phyloP scores from a whole-genome alignment of 768 basidiomycete genomes.

The Tricholoma flavovirens region DNA sequence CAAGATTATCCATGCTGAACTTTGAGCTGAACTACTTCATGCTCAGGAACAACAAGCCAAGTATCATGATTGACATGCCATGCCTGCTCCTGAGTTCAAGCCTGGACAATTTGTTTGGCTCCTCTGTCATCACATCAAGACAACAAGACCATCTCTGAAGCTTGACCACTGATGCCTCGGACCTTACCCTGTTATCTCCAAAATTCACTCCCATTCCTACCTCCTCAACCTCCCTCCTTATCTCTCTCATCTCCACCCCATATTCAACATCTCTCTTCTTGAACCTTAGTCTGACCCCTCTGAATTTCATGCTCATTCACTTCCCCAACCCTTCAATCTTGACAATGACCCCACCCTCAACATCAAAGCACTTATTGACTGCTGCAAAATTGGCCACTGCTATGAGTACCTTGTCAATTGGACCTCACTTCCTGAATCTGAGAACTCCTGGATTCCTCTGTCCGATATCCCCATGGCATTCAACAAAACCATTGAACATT shows the following conservation, averaged over 20 bases:
- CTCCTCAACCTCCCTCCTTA: slow-evolving; percentile 25
- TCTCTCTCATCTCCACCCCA: slow-evolving; percentile 30
- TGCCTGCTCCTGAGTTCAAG: slow-evolving; percentile 23
- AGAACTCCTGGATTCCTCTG: slow-evolving; percentile 31
- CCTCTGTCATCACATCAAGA: slow-evolving; percentile 31
- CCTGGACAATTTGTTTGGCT: slow-evolving; percentile 36
- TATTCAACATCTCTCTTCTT: slow-evolving; percentile 35
- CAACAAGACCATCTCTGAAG: slow-evolving; percentile 34
- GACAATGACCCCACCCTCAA: slow-evolving; percentile 14
- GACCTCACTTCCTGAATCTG: slow-evolving; percentile 18
- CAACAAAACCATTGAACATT: slow-evolving; percentile 27
- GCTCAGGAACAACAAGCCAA: slow-evolving; percentile 22
- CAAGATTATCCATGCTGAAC: slow-evolving; percentile 26
- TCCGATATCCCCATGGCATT: slow-evolving; percentile 26
- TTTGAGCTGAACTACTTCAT: slow-evolving; percentile 27
- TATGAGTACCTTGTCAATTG: slow-evolving; percentile 26
- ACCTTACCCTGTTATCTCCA: slow-evolving; percentile 14
- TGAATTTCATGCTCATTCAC: slow-evolving; percentile 23
- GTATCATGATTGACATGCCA: slow-evolving; percentile 22
- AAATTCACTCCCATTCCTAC: slow-evolving; percentile 19
- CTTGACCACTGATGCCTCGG: slow-evolving; percentile 29
- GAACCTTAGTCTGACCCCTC: slow-evolving; percentile 28
- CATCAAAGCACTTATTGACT: slow-evolving; percentile 21
- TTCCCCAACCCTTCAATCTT: slow-evolving; percentile 17
- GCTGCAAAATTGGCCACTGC: background rate